A percentile compares a stretch with the other conserved stretches of the same genome.
These are phyloP conservation scores for Tanacetum coccineum DNA, from an alignment of 129 eudicot species.

Conservation along the genomic window DNA sequence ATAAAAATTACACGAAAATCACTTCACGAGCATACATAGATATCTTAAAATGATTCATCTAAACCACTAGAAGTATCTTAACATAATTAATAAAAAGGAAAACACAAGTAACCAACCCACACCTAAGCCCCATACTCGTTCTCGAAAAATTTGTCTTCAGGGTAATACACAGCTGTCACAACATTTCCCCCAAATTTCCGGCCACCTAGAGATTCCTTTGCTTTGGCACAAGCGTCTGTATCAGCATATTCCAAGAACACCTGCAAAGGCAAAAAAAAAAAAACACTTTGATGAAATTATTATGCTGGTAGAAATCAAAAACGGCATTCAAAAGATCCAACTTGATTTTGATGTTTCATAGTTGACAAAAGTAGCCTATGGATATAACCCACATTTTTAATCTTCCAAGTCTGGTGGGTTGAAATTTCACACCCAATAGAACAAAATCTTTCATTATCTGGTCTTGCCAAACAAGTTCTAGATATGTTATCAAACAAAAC, in stretches of 20 bases:
- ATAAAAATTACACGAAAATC: too few relatives aligned
- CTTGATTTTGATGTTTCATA: not conserved
- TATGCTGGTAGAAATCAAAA: not conserved
- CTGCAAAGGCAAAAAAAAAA: conserved; percentile 26
- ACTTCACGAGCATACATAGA: not conserved
- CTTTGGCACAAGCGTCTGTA: conserved; percentile 50
- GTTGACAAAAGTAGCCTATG: not conserved
- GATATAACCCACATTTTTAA: not conserved
- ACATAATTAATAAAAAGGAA: not conserved
- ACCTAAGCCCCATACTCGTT: conserved; percentile 50
- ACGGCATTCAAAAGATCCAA: not conserved
- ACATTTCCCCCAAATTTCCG: conserved; percentile 86
- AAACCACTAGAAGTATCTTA: not conserved
- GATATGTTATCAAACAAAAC: too few relatives aligned
- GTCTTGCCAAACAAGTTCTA: not conserved
- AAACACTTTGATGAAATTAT: not conserved
- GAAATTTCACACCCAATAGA: not conserved
- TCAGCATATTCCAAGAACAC: conserved; percentile 81
- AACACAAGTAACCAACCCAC: not conserved
- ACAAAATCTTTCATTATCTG: not conserved
- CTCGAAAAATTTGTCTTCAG: conserved; percentile 58
- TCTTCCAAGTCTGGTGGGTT: not conserved
- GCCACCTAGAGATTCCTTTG: conserved; percentile 71
- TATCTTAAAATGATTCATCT: not conserved
- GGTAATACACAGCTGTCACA: conserved; percentile 71